Conservation (phyloP, 2,329 filamentous ascomycete genomes). For the Aspergillus japonicus region DNA sequence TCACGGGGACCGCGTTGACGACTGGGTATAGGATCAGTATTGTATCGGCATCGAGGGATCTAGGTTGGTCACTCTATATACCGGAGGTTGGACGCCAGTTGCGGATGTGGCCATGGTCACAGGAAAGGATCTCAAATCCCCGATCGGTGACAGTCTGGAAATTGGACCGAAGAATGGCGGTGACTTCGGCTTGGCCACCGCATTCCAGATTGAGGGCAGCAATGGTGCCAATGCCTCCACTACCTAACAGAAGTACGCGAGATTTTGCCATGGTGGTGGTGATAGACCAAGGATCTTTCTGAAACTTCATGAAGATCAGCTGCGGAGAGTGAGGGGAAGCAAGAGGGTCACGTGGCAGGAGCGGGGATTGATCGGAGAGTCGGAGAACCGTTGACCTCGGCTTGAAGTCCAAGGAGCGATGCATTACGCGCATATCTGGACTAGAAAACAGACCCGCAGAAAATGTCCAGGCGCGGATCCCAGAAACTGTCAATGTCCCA, state of each 20-base stretch:
- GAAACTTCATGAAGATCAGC: too few relatives aligned
- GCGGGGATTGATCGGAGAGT: too few relatives aligned
- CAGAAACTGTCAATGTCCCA: not conserved
- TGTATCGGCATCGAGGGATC: constrained; percentile 22
- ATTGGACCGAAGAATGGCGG: constrained; percentile 58
- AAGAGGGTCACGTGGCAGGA: too few relatives aligned
- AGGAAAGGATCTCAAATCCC: constrained; percentile 57
- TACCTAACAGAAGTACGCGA: constrained; percentile 55
- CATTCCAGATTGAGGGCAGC: constrained; percentile 55
- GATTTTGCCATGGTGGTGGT: constrained; percentile 24
- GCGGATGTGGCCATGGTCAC: constrained; percentile 54
- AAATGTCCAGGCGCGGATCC: not conserved
- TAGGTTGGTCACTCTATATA: not conserved
- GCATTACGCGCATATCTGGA: too few relatives aligned
- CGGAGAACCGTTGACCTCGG: too few relatives aligned
- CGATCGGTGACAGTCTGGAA: constrained; percentile 47
- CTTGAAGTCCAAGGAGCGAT: too few relatives aligned
- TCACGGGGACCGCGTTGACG: constrained; percentile 49
- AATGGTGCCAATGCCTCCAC: constrained; percentile 58
- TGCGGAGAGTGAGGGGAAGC: not conserved
- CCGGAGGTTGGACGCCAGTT: constrained; percentile 48
- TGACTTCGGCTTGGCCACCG: constrained; percentile 53
- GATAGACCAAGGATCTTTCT: too few relatives aligned
- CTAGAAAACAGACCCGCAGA: not conserved
- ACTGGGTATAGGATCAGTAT: constrained; percentile 35